Evolutionary conservation across 139 green algal genomes (phyloP).

Genomic region (Coccomyxa sp.): DNA sequence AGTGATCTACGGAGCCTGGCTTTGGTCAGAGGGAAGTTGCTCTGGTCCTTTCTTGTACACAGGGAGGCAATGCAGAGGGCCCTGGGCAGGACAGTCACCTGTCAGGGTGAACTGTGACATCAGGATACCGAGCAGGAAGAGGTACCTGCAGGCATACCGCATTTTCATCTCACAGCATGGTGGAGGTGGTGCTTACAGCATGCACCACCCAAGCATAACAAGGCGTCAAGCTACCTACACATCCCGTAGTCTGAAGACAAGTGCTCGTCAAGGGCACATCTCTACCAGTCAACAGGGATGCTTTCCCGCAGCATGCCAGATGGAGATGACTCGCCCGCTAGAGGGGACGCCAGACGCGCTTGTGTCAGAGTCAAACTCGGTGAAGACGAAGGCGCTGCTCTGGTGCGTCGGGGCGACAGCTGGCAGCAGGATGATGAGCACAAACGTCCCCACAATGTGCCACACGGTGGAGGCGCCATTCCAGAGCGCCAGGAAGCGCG

Average conservation of each 20-base stretch:
- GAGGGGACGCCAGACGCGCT: conserved; percentile 11
- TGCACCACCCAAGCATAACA: too few relatives aligned
- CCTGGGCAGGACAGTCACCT: conserved; percentile 30
- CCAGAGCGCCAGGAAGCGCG: conserved; percentile 20
- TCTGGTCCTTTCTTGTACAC: too few relatives aligned
- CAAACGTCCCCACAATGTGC: conserved; percentile 38
- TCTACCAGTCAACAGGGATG: too few relatives aligned
- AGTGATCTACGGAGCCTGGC: too few relatives aligned
- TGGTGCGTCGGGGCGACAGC: conserved; percentile 27
- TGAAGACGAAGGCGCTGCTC: conserved; percentile 32
- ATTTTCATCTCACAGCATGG: background rate
- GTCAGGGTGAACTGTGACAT: conserved; percentile 46
- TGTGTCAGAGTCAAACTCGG: conserved; percentile 21
- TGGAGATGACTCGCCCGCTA: conserved; percentile 14
- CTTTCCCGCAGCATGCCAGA: background rate
- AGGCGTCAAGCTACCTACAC: too few relatives aligned
- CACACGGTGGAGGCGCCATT: conserved; percentile 37
- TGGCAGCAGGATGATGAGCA: conserved; percentile 33
- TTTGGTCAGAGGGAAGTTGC: too few relatives aligned
- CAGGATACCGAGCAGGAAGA: conserved; percentile 43
- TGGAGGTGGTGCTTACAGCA: too few relatives aligned
- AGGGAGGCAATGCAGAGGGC: background rate
- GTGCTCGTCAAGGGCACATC: too few relatives aligned
- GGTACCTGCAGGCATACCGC: background rate
- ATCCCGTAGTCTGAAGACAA: too few relatives aligned